Evolutionary conservation across 805 yeast genomes (phyloP).

Genomic region (Candida patagonica): DNA sequence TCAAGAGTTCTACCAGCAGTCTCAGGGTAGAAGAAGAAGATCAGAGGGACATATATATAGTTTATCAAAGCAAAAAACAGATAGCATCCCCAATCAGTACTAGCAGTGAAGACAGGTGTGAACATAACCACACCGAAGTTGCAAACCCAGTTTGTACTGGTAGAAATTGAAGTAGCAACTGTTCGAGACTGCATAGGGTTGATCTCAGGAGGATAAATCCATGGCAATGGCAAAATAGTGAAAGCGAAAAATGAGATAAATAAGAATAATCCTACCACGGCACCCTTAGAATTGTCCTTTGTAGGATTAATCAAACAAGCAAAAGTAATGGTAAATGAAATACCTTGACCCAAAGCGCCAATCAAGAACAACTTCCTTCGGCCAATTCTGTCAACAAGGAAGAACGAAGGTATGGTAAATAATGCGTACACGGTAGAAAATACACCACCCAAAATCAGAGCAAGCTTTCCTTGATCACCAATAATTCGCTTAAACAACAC

Average conservation of each 20-base stretch:
- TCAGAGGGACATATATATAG: conserved; percentile 49
- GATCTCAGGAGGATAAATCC: conserved; percentile 22
- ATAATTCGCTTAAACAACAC: conserved; percentile 17
- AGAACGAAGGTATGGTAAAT: conserved; percentile 30
- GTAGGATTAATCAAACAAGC: conserved; percentile 16
- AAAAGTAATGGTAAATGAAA: conserved; percentile 20
- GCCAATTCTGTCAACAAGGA: conserved; percentile 35
- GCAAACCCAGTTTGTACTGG: conserved; percentile 57
- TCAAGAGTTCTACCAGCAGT: conserved; percentile 69
- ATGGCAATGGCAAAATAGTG: conserved; percentile 19
- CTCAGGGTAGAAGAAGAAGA: conserved; percentile 65
- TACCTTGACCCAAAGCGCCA: conserved; percentile 44
- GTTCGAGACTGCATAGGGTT: conserved; percentile 20
- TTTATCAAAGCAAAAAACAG: conserved; percentile 60
- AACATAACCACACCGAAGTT: conserved; percentile 62
- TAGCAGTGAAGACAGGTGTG: conserved; percentile 44
- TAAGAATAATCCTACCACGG: conserved; percentile 18
- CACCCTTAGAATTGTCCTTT: conserved; percentile 16
- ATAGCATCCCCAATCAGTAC: conserved; percentile 52
- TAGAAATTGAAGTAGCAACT: conserved; percentile 47
- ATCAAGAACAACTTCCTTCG: conserved; percentile 51
- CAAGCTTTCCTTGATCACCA: conserved; percentile 9
- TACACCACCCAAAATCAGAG: conserved; percentile 20
- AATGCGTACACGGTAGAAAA: conserved; percentile 18
- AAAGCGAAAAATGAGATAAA: conserved; percentile 19